phyloP scores from a whole-genome alignment of 2,329 filamentous ascomycete genomes.

The Mollisia scopiformis region DNA sequence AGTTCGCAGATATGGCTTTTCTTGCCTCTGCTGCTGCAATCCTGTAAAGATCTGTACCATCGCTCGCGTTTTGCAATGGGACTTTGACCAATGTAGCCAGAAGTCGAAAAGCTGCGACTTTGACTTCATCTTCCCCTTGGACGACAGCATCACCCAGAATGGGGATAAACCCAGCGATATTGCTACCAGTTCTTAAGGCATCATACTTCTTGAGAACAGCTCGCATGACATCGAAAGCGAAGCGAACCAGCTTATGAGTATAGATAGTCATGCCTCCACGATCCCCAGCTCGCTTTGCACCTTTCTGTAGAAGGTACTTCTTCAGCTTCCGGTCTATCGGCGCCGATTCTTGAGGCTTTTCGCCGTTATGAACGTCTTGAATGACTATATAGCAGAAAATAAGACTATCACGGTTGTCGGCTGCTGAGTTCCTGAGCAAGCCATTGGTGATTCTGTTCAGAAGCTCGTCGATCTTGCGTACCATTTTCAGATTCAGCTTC shows the following conservation, averaged over 20 bases:
- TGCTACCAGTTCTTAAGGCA: slow-evolving; percentile 75
- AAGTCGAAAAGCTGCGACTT: slow-evolving; percentile 84
- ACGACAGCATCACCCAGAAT: slow-evolving; percentile 87
- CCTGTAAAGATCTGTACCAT: slow-evolving; percentile 61
- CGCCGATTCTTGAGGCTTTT: slow-evolving; percentile 52
- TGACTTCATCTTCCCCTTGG: slow-evolving; percentile 87
- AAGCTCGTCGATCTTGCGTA: slow-evolving; percentile 89
- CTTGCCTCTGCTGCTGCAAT: slow-evolving; percentile 86
- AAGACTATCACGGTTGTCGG: slow-evolving; percentile 80
- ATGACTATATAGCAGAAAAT: slow-evolving; percentile 95
- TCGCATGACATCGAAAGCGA: slow-evolving; percentile 85
- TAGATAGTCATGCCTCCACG: slow-evolving; percentile 76
- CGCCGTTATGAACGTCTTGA: slow-evolving; percentile 77
- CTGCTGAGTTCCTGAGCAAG: slow-evolving; percentile 78
- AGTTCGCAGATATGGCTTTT: slow-evolving; percentile 75
- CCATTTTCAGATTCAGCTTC: slow-evolving; percentile 80
- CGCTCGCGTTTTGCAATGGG: slow-evolving; percentile 70
- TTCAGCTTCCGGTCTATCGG: slow-evolving; percentile 65
- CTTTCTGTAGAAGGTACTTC: slow-evolving; percentile 81
- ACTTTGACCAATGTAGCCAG: slow-evolving; percentile 84
- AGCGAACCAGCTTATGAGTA: slow-evolving; percentile 84
- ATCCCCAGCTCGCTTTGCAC: slow-evolving; percentile 73
- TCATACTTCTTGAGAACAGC: slow-evolving; percentile 86
- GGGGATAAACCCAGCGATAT: slow-evolving; percentile 84
- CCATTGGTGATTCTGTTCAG: slow-evolving; percentile 82